Percentiles rank a stretch among this genome's conserved stretches.
Evolutionary conservation across 352 stramenopile genomes (phyloP).

Genomic region (Globisporangium parvum): DNA sequence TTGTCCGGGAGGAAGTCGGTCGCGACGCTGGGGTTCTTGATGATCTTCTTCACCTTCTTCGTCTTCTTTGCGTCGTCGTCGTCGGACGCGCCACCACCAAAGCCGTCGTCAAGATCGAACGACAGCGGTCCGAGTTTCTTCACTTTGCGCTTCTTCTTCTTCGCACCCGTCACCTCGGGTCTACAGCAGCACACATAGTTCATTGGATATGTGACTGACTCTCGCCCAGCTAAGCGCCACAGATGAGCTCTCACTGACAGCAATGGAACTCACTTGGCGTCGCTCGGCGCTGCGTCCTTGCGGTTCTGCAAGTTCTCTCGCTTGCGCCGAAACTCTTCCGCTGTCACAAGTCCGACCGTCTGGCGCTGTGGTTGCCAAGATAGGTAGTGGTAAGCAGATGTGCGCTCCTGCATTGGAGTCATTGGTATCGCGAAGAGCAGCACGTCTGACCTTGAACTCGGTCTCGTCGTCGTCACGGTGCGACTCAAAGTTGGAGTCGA

Average conservation of each 20-base stretch:
- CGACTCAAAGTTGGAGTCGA: constrained; percentile 91
- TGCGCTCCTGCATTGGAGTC: background rate
- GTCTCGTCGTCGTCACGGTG: constrained; percentile 72
- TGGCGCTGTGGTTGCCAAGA: constrained; percentile 38
- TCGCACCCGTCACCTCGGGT: constrained; percentile 36
- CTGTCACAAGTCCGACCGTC: constrained; percentile 92
- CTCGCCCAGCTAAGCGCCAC: background rate
- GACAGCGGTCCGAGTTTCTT: constrained; percentile 75
- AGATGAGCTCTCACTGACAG: background rate
- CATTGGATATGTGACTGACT: background rate
- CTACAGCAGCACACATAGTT: constrained; percentile 13
- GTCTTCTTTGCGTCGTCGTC: constrained; percentile 12
- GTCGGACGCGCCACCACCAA: constrained; percentile 26
- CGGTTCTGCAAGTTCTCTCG: constrained; percentile 69
- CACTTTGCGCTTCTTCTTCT: constrained; percentile 79
- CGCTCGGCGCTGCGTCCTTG: constrained; percentile 20
- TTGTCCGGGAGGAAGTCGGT: constrained; percentile 95
- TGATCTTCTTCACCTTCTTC: constrained; percentile 55
- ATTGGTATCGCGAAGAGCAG: background rate
- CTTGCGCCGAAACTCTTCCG: constrained; percentile 90
- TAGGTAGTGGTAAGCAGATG: background rate
- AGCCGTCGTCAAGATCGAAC: constrained; percentile 80
- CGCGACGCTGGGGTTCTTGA: constrained; percentile 92
- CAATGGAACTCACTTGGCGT: constrained; percentile 18
- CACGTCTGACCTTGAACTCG: constrained; percentile 72